Evolutionary conservation across 306 rosid species (phyloP).

Genomic region (Vigna unguiculata): DNA sequence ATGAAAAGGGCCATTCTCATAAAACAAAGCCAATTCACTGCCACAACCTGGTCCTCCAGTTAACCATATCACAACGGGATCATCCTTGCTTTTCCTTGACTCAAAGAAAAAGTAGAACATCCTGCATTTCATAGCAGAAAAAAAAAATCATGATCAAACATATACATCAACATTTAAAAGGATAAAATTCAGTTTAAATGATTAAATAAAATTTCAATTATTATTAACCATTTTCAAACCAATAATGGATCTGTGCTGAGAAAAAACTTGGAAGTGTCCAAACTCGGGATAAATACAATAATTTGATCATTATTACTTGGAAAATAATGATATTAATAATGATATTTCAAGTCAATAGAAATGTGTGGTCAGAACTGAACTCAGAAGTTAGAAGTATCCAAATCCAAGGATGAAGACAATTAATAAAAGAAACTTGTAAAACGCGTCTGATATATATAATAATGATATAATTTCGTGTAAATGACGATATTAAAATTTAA

Average conservation of each 20-base stretch:
- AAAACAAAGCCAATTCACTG: slow-evolving; percentile 85
- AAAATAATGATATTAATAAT: too few relatives aligned
- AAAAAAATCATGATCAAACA: neutral
- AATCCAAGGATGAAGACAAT: neutral
- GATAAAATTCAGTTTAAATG: neutral
- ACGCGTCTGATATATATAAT: neutral
- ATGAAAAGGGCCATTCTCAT: slow-evolving; percentile 92
- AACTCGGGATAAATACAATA: neutral
- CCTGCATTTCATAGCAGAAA: slow-evolving; percentile 46
- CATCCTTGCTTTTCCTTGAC: slow-evolving; percentile 64
- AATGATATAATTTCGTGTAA: neutral
- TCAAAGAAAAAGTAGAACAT: slow-evolving; percentile 94
- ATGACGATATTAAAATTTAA: neutral
- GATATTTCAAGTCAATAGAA: neutral
- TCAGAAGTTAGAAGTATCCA: neutral
- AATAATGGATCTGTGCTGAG: neutral
- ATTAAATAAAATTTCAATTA: neutral
- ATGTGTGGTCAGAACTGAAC: neutral
- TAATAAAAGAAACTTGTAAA: neutral
- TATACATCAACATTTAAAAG: too few relatives aligned
- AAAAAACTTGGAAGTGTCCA: neutral
- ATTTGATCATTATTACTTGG: neutral
- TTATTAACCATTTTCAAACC: neutral
- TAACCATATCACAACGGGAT: slow-evolving; percentile 87
- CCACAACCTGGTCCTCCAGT: slow-evolving; percentile 99